phyloP scores from a whole-genome alignment of 2,329 filamentous ascomycete species.

The Trichoderma semiorbis region DNA sequence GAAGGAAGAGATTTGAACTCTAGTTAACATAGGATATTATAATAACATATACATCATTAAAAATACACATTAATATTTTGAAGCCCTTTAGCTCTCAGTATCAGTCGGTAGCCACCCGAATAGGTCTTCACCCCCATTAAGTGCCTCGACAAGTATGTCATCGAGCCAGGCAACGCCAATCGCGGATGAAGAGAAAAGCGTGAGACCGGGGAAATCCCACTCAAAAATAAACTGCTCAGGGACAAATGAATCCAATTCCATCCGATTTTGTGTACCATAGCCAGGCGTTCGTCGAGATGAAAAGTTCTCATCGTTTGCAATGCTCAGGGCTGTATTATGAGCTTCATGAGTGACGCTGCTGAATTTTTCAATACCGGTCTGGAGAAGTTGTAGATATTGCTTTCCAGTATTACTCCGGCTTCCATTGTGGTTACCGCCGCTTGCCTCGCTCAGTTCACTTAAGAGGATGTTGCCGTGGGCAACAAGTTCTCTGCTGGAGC shows the following conservation, averaged over 20 bases:
- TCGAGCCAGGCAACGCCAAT: constrained; percentile 28
- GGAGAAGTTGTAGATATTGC: constrained; percentile 27
- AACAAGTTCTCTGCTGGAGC: constrained; percentile 20
- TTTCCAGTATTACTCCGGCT: constrained; percentile 35
- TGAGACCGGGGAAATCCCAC: constrained; percentile 55
- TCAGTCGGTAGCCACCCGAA: constrained; percentile 16
- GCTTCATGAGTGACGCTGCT: constrained; percentile 16
- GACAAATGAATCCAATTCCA: constrained; percentile 50
- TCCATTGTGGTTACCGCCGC: constrained; percentile 19
- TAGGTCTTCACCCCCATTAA: constrained; percentile 24
- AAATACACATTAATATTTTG: no score
- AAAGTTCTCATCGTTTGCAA: not conserved
- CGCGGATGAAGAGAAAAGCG: constrained; percentile 35
- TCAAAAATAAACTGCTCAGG: constrained; percentile 55
- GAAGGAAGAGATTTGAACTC: constrained; percentile 24
- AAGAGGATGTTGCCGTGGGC: constrained; percentile 23
- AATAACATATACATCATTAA: not conserved
- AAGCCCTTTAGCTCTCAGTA: not conserved
- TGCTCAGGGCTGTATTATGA: not conserved
- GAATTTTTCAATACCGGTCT: constrained; percentile 26
- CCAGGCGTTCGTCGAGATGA: not conserved
- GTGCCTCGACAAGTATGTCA: constrained; percentile 24
- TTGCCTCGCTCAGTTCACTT: constrained; percentile 26
- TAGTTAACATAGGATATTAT: not conserved
- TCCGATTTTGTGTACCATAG: constrained; percentile 27